A percentile compares a stretch with the other conserved stretches of the same genome.
Evolutionary conservation across 345 rosid genomes (phyloP).

Genomic region (Noccaea bulbosa): DNA sequence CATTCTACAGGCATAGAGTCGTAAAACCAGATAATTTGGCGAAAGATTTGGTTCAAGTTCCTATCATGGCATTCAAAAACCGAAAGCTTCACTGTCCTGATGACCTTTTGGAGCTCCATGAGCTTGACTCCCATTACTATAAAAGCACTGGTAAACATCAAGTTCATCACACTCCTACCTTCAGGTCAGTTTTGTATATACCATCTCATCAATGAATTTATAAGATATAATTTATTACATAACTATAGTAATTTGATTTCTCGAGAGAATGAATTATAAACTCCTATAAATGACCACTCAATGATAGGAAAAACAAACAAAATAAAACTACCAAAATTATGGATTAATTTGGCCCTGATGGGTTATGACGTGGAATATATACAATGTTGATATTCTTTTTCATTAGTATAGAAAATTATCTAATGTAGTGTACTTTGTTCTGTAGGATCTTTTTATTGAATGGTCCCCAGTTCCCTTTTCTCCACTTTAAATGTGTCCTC

Average conservation of each 20-base stretch:
- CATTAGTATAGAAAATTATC: background rate
- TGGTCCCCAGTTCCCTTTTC: constrained; percentile 39
- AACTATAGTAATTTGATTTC: constrained; percentile 1
- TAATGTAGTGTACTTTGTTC: constrained; percentile 25
- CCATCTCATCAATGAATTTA: constrained; percentile 12
- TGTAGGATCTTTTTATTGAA: constrained; percentile 24
- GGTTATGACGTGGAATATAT: constrained; percentile 31
- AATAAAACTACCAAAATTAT: constrained; percentile 4
- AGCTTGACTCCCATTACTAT: constrained; percentile 60
- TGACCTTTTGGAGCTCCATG: constrained; percentile 60
- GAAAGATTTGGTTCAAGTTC: constrained; percentile 60
- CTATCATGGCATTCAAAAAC: constrained; percentile 59
- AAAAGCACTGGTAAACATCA: constrained; percentile 60
- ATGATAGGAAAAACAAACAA: background rate
- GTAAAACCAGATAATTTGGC: constrained; percentile 67
- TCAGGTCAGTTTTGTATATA: constrained; percentile 55
- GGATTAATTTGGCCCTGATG: constrained; percentile 21
- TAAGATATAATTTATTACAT: background rate
- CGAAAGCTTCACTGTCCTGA: constrained; percentile 60
- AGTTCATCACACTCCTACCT: constrained; percentile 62
- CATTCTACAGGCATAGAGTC: constrained; percentile 77
- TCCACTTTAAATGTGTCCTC: constrained; percentile 32
- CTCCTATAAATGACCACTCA: constrained; percentile 8
- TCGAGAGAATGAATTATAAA: background rate
- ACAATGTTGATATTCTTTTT: background rate